Base-by-base conservation (phyloP, 139 green algal species). In the Zygnema circumcarinatum region DNA sequence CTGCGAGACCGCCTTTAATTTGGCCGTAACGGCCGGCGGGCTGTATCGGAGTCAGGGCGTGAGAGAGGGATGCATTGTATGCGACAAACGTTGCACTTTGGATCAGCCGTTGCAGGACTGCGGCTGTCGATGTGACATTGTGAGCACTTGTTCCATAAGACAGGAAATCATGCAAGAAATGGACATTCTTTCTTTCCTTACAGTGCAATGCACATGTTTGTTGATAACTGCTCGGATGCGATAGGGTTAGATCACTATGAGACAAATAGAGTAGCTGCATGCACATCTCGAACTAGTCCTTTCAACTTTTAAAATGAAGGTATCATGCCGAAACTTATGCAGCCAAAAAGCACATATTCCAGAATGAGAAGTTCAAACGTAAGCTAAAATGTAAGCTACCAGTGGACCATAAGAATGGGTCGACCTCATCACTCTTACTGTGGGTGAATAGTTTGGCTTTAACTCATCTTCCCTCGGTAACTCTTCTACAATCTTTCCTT, bases 51-150 rank as follows among this genome's bases (percentile, higher is more conserved):
- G 16, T 25, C 7, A 25, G 47, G 47, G 47, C 7, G 47, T 62
- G 7, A 25, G 7, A 11, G 69, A 78, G 11, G 69, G 36, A 39
- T 78, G 69, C 16, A 11, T 78, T 3, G 11, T 20, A 39, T 78
- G 69, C 69, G 36, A 78, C 69, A 78, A 78, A 41, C 3, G 11
- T 39, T 78, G 69, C 16, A 78, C 69, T 39, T 78, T 78, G 16
- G 69, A 78, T 16, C 3, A 38, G 69, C 11, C 35, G 35, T 3
- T 38, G 69, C 7, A 39, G 7, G 69, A 78, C 7, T 78, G 69
- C 16, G 36, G 36, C 7, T 78, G 69, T 41, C 16, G 16, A 25
- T 78, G 69, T 62, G 16, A 62, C 47, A 16, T 25, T 62, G 7
- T 62, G 47, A 16, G 7, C n/a, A n/a, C n/a, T n/a, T n/a, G n/a